phyloP scores from a whole-genome alignment of 202 grass and related monocot species.

The Hordeum pubiflorum region DNA sequence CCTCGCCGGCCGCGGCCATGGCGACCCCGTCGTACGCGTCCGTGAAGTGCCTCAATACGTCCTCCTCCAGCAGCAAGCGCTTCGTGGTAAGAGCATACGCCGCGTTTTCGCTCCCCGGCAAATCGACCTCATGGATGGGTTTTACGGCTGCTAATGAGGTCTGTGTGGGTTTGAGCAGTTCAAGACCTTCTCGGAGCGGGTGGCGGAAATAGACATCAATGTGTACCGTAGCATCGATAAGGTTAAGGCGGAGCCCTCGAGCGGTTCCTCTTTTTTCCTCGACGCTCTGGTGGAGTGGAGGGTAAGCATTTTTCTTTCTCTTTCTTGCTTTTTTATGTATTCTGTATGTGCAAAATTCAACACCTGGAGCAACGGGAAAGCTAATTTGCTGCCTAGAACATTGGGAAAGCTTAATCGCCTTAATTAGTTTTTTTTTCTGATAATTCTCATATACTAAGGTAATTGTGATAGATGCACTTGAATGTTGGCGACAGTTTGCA shows the following conservation, averaged over 20 bases:
- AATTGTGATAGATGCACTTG: background rate
- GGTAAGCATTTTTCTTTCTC: constrained; percentile 31
- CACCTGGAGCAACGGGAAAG: background rate
- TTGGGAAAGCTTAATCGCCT: background rate
- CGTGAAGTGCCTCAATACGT: constrained; percentile 87
- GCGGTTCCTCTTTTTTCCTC: constrained; percentile 68
- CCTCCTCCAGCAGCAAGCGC: constrained; percentile 49
- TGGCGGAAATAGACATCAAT: constrained; percentile 78
- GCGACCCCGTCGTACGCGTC: constrained; percentile 40
- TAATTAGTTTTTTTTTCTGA: background rate
- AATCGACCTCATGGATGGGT: background rate
- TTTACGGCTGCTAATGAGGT: background rate
- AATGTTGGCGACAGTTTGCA: background rate
- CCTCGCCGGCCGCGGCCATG: constrained; percentile 34
- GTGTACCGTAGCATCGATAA: constrained; percentile 66
- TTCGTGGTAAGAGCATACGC: constrained; percentile 54
- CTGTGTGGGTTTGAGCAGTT: constrained; percentile 42
- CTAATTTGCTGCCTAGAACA: constrained; percentile 1
- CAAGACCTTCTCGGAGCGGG: constrained; percentile 76
- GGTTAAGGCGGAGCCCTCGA: constrained; percentile 64
- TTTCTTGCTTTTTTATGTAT: background rate
- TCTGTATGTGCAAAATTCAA: background rate
- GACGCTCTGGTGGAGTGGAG: constrained; percentile 73
- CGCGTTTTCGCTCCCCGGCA: background rate
- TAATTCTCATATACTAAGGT: background rate